Conservation (phyloP, 75 land plant genomes). For the Pseudotsuga menziesii region DNA sequence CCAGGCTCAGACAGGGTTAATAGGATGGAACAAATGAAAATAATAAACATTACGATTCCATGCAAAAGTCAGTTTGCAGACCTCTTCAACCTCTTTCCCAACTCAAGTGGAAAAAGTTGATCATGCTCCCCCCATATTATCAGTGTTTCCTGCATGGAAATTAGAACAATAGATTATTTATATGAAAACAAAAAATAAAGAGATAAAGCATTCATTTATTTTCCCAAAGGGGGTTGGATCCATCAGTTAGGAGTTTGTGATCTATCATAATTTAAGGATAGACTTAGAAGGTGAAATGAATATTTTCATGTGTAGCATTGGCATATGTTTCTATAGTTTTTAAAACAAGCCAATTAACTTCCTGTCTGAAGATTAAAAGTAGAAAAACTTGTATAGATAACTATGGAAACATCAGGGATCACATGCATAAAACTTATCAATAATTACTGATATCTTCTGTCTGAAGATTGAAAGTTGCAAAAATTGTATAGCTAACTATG, state of each 20-base stretch:
- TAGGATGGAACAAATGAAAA: background rate
- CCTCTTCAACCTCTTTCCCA: slow-evolving; percentile 62
- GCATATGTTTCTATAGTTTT: background rate
- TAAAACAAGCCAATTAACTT: background rate
- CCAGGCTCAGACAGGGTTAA: background rate
- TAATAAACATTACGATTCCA: background rate
- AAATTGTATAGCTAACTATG: background rate
- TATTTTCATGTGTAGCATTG: background rate
- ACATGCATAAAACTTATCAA: background rate
- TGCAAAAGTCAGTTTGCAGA: slow-evolving; percentile 8
- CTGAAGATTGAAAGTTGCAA: background rate
- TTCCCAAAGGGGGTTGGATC: background rate
- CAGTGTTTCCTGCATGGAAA: slow-evolving; percentile 45
- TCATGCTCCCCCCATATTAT: slow-evolving; percentile 82
- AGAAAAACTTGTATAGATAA: background rate
- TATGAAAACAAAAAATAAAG: background rate
- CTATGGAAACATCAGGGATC: background rate
- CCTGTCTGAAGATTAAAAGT: too few species aligned
- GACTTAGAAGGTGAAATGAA: background rate
- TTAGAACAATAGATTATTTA: background rate
- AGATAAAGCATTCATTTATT: background rate
- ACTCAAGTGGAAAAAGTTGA: slow-evolving; percentile 56
- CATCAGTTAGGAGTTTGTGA: too few species aligned
- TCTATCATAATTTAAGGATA: background rate
- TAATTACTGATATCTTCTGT: background rate